Evolutionary conservation across 768 basidiomycete genomes (phyloP), one percentile per base, ranked within the genome.

Genomic region (Leucosporidium creatinivorum): DNA sequence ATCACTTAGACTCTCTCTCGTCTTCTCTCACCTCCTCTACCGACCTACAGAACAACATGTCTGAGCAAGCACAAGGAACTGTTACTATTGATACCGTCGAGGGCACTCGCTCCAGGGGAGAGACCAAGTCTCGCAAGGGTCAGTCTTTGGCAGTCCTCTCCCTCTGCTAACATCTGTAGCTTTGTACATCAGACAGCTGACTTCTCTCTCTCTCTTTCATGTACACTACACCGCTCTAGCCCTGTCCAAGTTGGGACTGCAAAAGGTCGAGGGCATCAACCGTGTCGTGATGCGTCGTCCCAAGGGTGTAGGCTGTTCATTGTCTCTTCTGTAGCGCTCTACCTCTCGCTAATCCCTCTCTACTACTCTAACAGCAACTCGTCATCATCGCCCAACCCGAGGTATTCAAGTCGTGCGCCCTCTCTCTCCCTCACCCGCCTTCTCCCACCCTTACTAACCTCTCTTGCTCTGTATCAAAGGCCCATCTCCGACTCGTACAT

Each of bases 401-500:
- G 72, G 96, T 99, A 62, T 99, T 89, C 87, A 97, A 97, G 83
- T 92, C 74, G 67, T 51, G n/a, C 36, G 90, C 44, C 31, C 49
- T 6, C 1, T 21, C 18, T 47, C n/a, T 50, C 39, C 15, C 10
- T 17, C 39, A 9, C 8, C 39, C 39, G 15, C 15, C 39, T 12
- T 17, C 8, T 44, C 39, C 39, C 39, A 44, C 12, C 33, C 33
- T n/a, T n/a, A 10, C 39, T 44, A 44, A 44, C 39, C 39, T n/a
- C 39, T 44, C 39, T 15, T 10, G 33, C 39, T 44, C 8, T 44
- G 39, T 17, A 3, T 2, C 8, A 13, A 54, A 70, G 69, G 59
- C 87, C 89, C 52, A 93, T 91, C 81, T 92, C 91, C 77, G 96
- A 99, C 81, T 91, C 89, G 80, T 97, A 99, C 84, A 91, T 99